A percentile compares a stretch with the other conserved stretches of the same genome.
phyloP scores from a whole-genome alignment of 306 rosid species.

The Cyamopsis tetragonoloba region DNA sequence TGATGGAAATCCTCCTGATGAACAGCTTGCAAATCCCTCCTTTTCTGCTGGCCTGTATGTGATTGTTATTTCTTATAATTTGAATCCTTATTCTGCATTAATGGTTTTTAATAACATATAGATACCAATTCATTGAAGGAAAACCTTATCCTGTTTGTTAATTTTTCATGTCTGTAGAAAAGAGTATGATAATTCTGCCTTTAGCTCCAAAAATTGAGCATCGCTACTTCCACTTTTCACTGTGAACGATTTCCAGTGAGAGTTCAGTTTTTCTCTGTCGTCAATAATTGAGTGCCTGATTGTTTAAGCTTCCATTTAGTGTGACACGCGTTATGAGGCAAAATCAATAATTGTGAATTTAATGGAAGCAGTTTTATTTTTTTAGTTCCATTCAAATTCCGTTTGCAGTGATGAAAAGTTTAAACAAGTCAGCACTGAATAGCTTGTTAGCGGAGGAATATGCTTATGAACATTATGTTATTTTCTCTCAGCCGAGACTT shows the following conservation, averaged over 20 bases:
- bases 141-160: constrained; percentile 5
- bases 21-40: constrained; percentile 40
- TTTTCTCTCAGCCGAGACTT: neutral
- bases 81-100: neutral
- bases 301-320: too few relatives aligned
- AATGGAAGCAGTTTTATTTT: too few relatives aligned
- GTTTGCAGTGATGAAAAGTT: too few relatives aligned
- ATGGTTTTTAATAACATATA: neutral
- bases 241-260: neutral
- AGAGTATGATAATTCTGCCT: neutral
- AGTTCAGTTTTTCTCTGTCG: constrained; percentile 14
- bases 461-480: neutral
- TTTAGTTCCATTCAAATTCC: too few relatives aligned
- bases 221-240: neutral
- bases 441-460: neutral
- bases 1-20: constrained; percentile 51
- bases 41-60: constrained; percentile 51
- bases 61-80: constrained; percentile 6
- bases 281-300: too few relatives aligned
- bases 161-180: neutral
- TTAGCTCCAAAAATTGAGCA: neutral
- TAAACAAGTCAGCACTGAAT: too few relatives aligned
- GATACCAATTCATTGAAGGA: neutral
- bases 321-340: too few relatives aligned
- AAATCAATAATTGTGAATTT: too few relatives aligned